These are phyloP conservation scores for Osmanthus fragrans DNA, from an alignment of 257 asterid genomes.

Conservation along the genomic window DNA sequence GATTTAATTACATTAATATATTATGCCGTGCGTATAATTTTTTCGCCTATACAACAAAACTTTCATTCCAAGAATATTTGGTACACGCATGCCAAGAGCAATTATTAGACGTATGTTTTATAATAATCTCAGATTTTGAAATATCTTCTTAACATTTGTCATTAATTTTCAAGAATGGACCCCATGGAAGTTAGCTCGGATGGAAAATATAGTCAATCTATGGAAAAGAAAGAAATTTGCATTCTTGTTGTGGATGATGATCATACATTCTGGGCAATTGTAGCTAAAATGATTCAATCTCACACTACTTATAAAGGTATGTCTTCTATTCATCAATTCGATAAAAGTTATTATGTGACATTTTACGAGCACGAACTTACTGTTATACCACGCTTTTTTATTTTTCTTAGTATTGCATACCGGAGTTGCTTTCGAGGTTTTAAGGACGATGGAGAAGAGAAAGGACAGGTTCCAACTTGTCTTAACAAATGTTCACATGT, in stretches of 20 bases:
- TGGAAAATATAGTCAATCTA: conserved; percentile 28
- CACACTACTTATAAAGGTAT: conserved; percentile 16
- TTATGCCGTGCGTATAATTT: background rate
- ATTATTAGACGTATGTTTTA: background rate
- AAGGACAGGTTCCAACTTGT: conserved; percentile 42
- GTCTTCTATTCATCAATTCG: background rate
- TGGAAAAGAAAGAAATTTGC: conserved; percentile 44
- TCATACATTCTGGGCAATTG: conserved; percentile 37
- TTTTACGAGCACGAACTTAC: background rate
- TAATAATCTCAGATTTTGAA: background rate
- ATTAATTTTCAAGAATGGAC: conserved; percentile 30
- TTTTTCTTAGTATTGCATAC: conserved; percentile 46
- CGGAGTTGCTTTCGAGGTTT: conserved; percentile 45
- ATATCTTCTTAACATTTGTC: conserved; percentile 9
- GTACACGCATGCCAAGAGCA: background rate
- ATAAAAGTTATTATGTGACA: background rate
- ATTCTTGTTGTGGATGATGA: conserved; percentile 52
- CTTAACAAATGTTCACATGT: conserved; percentile 51
- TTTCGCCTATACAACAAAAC: background rate
- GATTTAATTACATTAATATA: background rate
- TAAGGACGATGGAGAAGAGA: conserved; percentile 41
- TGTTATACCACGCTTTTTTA: background rate
- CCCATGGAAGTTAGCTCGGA: conserved; percentile 23
- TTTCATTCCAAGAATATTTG: too few relatives aligned
- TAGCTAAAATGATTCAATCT: conserved; percentile 45